Conservation (phyloP, 2,329 filamentous ascomycete genomes). For the Exophiala spinifera region DNA sequence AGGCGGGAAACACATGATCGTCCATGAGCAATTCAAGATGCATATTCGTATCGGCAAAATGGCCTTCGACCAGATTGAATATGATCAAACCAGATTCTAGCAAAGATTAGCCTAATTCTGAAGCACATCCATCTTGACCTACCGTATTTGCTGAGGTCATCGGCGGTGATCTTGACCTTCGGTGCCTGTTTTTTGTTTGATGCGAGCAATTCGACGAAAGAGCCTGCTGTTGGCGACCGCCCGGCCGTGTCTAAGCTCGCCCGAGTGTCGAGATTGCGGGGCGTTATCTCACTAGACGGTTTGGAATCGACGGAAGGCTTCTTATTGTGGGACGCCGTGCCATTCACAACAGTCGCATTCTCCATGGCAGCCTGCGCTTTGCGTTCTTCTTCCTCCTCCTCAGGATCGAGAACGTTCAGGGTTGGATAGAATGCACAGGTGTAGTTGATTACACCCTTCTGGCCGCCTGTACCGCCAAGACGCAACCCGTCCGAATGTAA, state of each 20-base stretch:
- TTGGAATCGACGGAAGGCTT: conserved; percentile 23
- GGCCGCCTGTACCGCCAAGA: conserved; percentile 66
- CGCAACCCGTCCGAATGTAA: conserved; percentile 65
- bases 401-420: conserved; percentile 81
- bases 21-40: conserved; percentile 89
- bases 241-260: conserved; percentile 22
- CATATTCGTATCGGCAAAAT: conserved; percentile 71
- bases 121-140: conserved; percentile 31
- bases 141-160: conserved; percentile 79
- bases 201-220: conserved; percentile 31
- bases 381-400: conserved; percentile 55
- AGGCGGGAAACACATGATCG: conserved; percentile 89
- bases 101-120: too few species aligned
- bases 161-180: conserved; percentile 72
- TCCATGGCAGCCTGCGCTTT: conserved; percentile 31
- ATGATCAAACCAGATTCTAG: conserved; percentile 85
- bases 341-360: neutral
- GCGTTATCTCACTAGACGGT: conserved; percentile 11
- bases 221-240: conserved; percentile 6
- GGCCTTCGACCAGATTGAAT: conserved; percentile 88
- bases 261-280: conserved; percentile 20
- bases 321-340: conserved; percentile 23
- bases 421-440: conserved; percentile 88
- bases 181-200: conserved; percentile 59
- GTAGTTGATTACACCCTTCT: conserved; percentile 79